phyloP scores from a whole-genome alignment of 2,329 filamentous ascomycete species.

The Bipolaris victoriae region DNA sequence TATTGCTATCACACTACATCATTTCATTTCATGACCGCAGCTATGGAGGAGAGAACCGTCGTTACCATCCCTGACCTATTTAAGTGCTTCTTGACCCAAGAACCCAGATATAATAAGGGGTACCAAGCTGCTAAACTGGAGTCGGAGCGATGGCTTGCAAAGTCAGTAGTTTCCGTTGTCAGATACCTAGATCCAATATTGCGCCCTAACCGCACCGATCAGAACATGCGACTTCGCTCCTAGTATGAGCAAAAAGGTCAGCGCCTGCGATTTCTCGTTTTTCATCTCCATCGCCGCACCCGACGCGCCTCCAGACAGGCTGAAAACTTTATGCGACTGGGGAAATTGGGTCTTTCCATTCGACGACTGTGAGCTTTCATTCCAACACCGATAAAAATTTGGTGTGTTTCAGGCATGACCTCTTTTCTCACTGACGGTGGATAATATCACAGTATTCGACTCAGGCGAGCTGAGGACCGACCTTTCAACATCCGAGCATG shows the following conservation, averaged over 20 bases:
- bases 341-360: slow-evolving; percentile 1
- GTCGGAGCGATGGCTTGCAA: slow-evolving; percentile 1
- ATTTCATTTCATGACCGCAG: neutral
- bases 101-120: neutral
- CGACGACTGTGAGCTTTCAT: slow-evolving; percentile 1
- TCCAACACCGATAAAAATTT: neutral
- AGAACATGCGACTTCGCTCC: slow-evolving; percentile 2
- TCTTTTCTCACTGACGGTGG: neutral
- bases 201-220: neutral
- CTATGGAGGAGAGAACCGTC: neutral
- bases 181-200: neutral
- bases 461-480: slow-evolving; percentile 1
- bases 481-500: neutral
- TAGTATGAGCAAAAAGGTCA: slow-evolving; percentile 1
- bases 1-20: neutral
- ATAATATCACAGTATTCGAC: neutral
- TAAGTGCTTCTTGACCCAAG: neutral
- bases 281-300: neutral
- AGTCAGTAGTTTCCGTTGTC: neutral
- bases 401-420: neutral
- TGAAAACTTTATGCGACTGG: slow-evolving; percentile 1
- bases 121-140: neutral
- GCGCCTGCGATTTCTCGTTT: neutral
- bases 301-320: neutral
- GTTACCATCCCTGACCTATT: neutral